phyloP scores from a whole-genome alignment of 352 stramenopile species.

The Phytophthora hibernalis region DNA sequence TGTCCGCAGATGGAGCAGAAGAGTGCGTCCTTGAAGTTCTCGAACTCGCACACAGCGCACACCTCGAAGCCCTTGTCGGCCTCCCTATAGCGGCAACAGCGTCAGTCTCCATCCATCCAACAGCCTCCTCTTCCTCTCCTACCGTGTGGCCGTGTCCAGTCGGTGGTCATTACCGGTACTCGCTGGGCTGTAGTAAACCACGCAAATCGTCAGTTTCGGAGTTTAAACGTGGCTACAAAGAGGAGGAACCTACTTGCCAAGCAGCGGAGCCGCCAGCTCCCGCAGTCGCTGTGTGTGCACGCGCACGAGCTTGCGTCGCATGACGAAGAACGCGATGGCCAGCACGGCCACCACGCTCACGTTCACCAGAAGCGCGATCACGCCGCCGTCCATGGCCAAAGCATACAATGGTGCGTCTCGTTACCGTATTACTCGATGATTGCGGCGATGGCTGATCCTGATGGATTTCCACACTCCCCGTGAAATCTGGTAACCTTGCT shows the following conservation, averaged over 20 bases:
- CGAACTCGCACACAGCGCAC: conserved; percentile 59
- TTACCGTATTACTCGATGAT: conserved; percentile 29
- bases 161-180: conserved; percentile 51
- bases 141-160: conserved; percentile 49
- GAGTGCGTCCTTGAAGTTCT: conserved; percentile 63
- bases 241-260: conserved; percentile 49
- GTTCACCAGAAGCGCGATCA: conserved; percentile 49
- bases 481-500: background rate
- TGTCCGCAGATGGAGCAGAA: conserved; percentile 62
- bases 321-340: conserved; percentile 58
- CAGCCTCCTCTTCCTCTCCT: background rate
- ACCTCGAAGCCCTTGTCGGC: conserved; percentile 54
- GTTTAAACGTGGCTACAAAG: background rate
- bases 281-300: conserved; percentile 48
- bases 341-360: conserved; percentile 49
- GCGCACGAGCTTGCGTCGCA: conserved; percentile 54
- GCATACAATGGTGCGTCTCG: conserved; percentile 15
- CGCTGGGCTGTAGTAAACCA: conserved; percentile 13
- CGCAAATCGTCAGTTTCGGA: conserved; percentile 7
- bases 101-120: background rate
- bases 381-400: conserved; percentile 39
- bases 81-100: conserved; percentile 21
- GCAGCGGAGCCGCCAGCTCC: conserved; percentile 60
- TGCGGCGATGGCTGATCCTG: conserved; percentile 9
- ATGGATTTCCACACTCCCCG: background rate